A percentile compares a stretch with the other conserved stretches of the same genome.
Conservation (phyloP, 2,329 filamentous ascomycete genomes). For the Aspergillus brunneoviolaceus region DNA sequence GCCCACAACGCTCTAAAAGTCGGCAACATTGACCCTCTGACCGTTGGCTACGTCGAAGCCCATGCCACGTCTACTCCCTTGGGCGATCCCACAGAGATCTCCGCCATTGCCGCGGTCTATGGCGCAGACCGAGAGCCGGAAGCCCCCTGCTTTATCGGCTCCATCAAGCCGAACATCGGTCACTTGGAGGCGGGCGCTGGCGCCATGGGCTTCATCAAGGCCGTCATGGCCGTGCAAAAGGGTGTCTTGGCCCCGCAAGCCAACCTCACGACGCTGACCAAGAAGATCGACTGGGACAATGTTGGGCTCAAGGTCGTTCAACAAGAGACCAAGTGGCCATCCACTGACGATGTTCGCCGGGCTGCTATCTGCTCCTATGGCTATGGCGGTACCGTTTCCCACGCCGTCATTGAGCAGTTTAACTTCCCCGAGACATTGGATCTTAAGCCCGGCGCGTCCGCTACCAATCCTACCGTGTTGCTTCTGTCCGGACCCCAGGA, state of each 20-base stretch:
- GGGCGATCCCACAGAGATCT: constrained; percentile 24
- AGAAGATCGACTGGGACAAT: constrained; percentile 31
- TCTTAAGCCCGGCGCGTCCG: no score
- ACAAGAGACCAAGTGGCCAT: constrained; percentile 23
- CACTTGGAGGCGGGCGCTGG: constrained; percentile 34
- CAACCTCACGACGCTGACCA: constrained; percentile 35
- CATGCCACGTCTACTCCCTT: constrained; percentile 24
- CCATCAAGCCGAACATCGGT: constrained; percentile 34
- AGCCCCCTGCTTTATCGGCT: constrained; percentile 29
- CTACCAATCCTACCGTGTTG: constrained; percentile 16
- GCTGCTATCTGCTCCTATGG: constrained; percentile 35
- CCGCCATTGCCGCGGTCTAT: constrained; percentile 16
- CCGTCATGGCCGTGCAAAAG: constrained; percentile 25
- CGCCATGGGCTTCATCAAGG: constrained; percentile 28
- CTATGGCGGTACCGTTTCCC: constrained; percentile 24
- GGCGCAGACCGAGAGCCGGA: constrained; percentile 14
- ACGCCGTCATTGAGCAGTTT: constrained; percentile 32
- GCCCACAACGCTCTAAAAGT: constrained; percentile 22
- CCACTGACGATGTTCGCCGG: constrained; percentile 17
- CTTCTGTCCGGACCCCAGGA: constrained; percentile 34
- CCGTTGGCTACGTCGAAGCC: constrained; percentile 23
- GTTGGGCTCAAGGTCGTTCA: constrained; percentile 24
- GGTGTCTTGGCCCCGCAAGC: constrained; percentile 33
- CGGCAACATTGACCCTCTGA: constrained; percentile 18
- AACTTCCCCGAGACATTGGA: no score